Conservation (phyloP, 148 eudicot genomes). For the Beta vulgaris region DNA sequence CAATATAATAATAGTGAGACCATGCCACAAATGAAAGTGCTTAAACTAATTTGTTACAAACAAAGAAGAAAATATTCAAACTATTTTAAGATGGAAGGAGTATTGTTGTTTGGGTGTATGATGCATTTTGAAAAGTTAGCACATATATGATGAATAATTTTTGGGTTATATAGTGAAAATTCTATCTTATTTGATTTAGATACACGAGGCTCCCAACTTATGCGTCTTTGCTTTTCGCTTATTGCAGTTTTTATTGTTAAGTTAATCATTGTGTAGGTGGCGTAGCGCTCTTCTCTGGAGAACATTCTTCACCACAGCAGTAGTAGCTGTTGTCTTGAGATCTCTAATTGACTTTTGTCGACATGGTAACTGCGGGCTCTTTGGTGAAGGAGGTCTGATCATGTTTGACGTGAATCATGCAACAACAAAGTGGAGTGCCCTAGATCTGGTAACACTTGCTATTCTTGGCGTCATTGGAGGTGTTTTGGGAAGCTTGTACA, state of each 20-base stretch:
- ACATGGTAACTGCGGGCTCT: constrained; percentile 65
- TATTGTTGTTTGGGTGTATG: too few relatives aligned
- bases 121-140: too few relatives aligned
- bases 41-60: too few relatives aligned
- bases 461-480: constrained; percentile 74
- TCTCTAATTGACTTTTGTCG: constrained; percentile 50
- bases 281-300: constrained; percentile 91
- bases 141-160: too few relatives aligned
- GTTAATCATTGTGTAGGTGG: constrained; percentile 51
- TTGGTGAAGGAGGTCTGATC: constrained; percentile 78
- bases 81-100: too few relatives aligned
- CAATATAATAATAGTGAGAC: too few relatives aligned
- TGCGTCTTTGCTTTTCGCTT: background rate
- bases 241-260: background rate
- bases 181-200: too few relatives aligned
- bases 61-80: too few relatives aligned
- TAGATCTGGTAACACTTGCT: constrained; percentile 51
- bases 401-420: constrained; percentile 63
- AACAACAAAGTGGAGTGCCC: constrained; percentile 31
- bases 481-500: constrained; percentile 66
- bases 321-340: constrained; percentile 66
- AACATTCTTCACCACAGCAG: constrained; percentile 81
- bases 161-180: too few relatives aligned
- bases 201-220: too few relatives aligned
- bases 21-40: too few relatives aligned